These are phyloP conservation scores for Porogramme epimiltina DNA, from an alignment of 1,284 basidiomycete species.

Conservation along the genomic window DNA sequence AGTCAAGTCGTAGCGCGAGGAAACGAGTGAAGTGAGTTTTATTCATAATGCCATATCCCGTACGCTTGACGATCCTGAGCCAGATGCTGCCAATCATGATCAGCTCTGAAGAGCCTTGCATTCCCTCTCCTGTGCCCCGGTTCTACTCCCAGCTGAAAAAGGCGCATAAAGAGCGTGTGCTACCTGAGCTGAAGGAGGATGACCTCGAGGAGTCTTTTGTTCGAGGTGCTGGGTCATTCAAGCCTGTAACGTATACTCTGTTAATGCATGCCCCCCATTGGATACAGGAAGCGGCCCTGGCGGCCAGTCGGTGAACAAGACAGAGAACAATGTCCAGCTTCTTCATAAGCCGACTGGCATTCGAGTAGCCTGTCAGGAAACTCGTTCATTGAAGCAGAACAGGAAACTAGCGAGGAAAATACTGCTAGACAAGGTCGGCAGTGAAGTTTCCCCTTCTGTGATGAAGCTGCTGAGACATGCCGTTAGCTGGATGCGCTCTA, in stretches of 20 bases:
- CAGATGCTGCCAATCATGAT: slow-evolving; percentile 36
- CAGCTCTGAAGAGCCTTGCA: slow-evolving; percentile 22
- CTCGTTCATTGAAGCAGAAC: slow-evolving; percentile 72
- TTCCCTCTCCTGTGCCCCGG: slow-evolving; percentile 32
- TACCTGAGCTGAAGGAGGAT: slow-evolving; percentile 69
- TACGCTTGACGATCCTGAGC: slow-evolving; percentile 22
- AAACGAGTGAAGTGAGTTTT: slow-evolving; percentile 29
- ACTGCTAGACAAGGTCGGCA: slow-evolving; percentile 69
- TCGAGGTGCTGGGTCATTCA: slow-evolving; percentile 48
- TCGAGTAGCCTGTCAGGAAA: slow-evolving; percentile 78
- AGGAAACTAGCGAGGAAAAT: slow-evolving; percentile 67
- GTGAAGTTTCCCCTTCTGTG: not conserved
- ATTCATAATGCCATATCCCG: not conserved
- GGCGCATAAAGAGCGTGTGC: slow-evolving; percentile 57
- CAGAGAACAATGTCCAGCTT: slow-evolving; percentile 80
- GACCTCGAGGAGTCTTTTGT: slow-evolving; percentile 80
- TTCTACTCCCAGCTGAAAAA: slow-evolving; percentile 72
- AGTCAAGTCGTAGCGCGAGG: slow-evolving; percentile 30
- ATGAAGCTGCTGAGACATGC: not conserved
- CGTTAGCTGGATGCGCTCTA: slow-evolving; percentile 63
- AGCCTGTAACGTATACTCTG: slow-evolving; percentile 16
- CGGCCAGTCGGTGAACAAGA: slow-evolving; percentile 86
- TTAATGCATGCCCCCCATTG: slow-evolving; percentile 13
- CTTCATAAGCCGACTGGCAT: slow-evolving; percentile 78
- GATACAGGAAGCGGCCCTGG: slow-evolving; percentile 76